Evolutionary conservation across 2,329 filamentous ascomycete species (phyloP), one percentile per base, ranked within the genome.

Genomic region (Fusarium sp.): DNA sequence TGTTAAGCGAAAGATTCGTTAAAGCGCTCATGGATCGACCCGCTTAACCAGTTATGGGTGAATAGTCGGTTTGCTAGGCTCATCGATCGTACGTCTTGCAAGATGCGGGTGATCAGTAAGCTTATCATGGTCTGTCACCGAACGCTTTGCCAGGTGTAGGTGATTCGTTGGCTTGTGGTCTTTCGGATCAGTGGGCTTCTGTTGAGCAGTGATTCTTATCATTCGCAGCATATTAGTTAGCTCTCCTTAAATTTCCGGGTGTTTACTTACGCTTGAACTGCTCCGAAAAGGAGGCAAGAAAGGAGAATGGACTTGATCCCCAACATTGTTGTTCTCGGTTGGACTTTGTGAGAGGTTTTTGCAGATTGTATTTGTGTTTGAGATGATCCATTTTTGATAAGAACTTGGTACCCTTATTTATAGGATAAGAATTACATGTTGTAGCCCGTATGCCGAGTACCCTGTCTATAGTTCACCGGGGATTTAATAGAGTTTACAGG

Each of bases 301-400:
- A 54, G 24, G 20, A 28, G 2, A 11, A 54, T 18, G 14, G 51
- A 28, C 35, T 28, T 54, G 35, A n/a, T 39, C 9, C 15, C 20
- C 12, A 39, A n/a, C 51, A 54, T 54, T 28, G 4, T 28, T 28
- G 7, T 13, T 28, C 14, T 39, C 13, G 14, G 0, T 13, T 3
- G 1, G 20, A 2, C 5, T 38, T 38, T 28, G 2, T 3, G 1
- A 14, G 6, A 17, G 18, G 38, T 13, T 18, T 13, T 7, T 3
- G 11, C 20, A 11, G 7, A 22, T 28, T 18, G 3, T 0, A 28
- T 22, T 4, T 2, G 14, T n/a, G 7, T 18, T 24, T 24, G 0
- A 51, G 6, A 20, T 5, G 4, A 20, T 7, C 24, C 4, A 13
- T 24, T 24, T 15, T n/a, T 10, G 3, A 10, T 7, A 10, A 17